These are phyloP conservation scores for Sarocladium oryzae DNA, from an alignment of 2,329 filamentous ascomycete genomes.

Conservation along the genomic window DNA sequence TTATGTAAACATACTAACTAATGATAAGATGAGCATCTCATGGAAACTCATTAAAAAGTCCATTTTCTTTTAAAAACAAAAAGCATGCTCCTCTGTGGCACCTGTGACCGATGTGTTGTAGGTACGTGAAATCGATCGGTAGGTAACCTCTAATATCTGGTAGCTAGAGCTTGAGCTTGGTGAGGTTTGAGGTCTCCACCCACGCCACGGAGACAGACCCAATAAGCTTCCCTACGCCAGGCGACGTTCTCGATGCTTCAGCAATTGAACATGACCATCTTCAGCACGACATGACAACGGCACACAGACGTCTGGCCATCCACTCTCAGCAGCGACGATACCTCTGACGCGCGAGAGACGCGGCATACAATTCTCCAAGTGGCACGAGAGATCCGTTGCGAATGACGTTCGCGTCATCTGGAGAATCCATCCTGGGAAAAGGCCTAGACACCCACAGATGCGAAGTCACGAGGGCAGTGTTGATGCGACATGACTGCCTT, in stretches of 20 bases:
- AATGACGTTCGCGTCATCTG: neutral
- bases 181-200: neutral
- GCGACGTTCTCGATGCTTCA: constrained; percentile 5
- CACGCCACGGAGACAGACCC: neutral
- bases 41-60: too few relatives aligned
- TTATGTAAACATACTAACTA: too few relatives aligned
- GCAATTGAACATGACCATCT: neutral
- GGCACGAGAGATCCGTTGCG: too few relatives aligned
- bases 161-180: neutral
- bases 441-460: constrained; percentile 7
- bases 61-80: too few relatives aligned
- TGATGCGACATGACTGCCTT: constrained; percentile 1
- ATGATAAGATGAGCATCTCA: too few relatives aligned
- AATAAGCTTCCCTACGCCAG: neutral
- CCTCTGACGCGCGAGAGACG: too few relatives aligned
- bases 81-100: too few relatives aligned
- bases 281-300: neutral
- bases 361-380: too few relatives aligned
- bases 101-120: too few relatives aligned
- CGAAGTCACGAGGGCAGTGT: neutral
- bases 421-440: neutral
- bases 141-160: too few relatives aligned
- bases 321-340: neutral
- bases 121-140: too few relatives aligned
- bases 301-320: neutral